Base-by-base conservation (phyloP, 1,284 basidiomycete genomes). In the Hymenochaete sp. region DNA sequence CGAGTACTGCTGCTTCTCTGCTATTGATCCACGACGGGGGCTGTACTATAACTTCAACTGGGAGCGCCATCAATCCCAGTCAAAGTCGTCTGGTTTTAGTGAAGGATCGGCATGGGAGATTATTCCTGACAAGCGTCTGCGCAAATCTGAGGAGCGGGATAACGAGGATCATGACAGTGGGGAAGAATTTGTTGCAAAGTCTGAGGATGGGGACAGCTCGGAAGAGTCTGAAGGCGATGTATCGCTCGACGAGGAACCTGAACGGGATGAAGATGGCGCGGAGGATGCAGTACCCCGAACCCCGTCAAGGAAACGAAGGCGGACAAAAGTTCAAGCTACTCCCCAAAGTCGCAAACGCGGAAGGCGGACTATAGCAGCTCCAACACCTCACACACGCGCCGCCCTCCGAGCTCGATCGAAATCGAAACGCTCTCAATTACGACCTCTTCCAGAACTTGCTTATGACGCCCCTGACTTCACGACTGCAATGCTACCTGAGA, bases 361-460 rank as follows among this genome's bases (percentile, higher is more conserved):
- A 9, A 60, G 52, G 2, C 43, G 51, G 3, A 43, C 55, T 28
- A 53, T 72, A 11, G 75, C 67, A 1, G 71, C 71, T 22, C 78
- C 80, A 3, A 83, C 81, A 0, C 81, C 82, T 14, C 79, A 80
- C 56, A 81, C 80, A 7, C 81, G 81, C 56, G 73, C 72, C 3
- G 72, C 74, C 4, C 64, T 81, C 22, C 63, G 61, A 42, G 65
- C 64, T 32, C 65, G 68, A 18, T 9, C 9, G 21, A 60, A 57
- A 44, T 64, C 63, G 28, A 62, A 56, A 53, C 57, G 57, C 35
- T 56, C 61, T 8, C 10, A 9, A 31, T 55, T 70, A 26, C 60
- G 63, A 46, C 51, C 64, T 50, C 59, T 64, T 43, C 56, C 65
- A 33, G 62, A 65, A 38, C 50, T 51, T 47, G 52, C 50, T 31